Evolutionary conservation across 2,329 filamentous ascomycete genomes (phyloP).

Genomic region (Coleophoma eucalyptorum): DNA sequence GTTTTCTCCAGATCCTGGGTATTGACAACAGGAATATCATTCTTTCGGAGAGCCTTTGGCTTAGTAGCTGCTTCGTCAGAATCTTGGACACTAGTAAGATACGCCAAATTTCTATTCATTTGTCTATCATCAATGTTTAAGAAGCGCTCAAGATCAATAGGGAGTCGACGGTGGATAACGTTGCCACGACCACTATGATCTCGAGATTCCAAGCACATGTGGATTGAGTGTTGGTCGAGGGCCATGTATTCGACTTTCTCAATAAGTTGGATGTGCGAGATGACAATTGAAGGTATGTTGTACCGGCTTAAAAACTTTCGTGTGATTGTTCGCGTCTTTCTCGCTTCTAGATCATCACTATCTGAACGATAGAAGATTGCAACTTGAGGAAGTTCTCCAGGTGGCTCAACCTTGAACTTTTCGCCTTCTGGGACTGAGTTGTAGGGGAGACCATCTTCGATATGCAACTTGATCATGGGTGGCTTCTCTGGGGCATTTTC

Average conservation of each 20-base stretch:
- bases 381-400: conserved; percentile 44
- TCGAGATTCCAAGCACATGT: conserved; percentile 42
- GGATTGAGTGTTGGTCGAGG: conserved; percentile 37
- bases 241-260: conserved; percentile 29
- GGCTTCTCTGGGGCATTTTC: conserved; percentile 29
- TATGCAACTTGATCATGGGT: conserved; percentile 33
- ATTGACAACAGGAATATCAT: conserved; percentile 2
- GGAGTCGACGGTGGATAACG: conserved; percentile 36
- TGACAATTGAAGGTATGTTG: conserved; percentile 42
- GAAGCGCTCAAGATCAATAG: conserved; percentile 45
- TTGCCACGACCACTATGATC: conserved; percentile 30
- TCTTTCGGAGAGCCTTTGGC: conserved; percentile 5
- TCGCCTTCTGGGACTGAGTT: conserved; percentile 30
- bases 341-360: conserved; percentile 33
- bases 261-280: conserved; percentile 40
- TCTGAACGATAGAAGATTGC: conserved; percentile 45
- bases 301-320: conserved; percentile 45
- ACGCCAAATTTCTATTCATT: conserved; percentile 50
- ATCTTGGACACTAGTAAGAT: conserved; percentile 34
- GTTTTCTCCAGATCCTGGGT: conserved; percentile 18
- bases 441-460: conserved; percentile 32
- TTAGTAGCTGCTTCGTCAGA: conserved; percentile 6
- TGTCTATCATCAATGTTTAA: conserved; percentile 47
- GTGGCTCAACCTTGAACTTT: conserved; percentile 33
- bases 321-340: conserved; percentile 35